A percentile compares a stretch with the other conserved stretches of the same genome.
phyloP scores from a whole-genome alignment of 805 yeast genomes.

The Candida cerambycidarum region DNA sequence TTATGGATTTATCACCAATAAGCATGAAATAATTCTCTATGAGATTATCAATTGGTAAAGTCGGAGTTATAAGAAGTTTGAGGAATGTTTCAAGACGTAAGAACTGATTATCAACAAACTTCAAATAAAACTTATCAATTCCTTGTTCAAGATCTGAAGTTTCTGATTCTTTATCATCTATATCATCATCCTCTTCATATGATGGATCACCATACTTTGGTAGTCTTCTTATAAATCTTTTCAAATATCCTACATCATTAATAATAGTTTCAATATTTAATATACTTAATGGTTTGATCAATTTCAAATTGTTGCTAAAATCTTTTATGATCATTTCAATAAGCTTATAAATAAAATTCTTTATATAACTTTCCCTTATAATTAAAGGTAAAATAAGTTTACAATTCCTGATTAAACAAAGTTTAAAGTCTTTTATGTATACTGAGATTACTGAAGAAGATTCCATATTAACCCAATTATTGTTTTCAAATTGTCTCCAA shows the following conservation, averaged over 20 bases:
- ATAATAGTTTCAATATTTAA: slow-evolving; percentile 78
- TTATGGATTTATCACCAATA: slow-evolving; percentile 61
- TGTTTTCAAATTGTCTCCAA: slow-evolving; percentile 82
- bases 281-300: slow-evolving; percentile 65
- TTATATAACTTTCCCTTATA: slow-evolving; percentile 66
- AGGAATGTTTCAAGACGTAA: slow-evolving; percentile 58
- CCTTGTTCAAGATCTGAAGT: background rate
- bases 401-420: slow-evolving; percentile 46
- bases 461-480: slow-evolving; percentile 65
- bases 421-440: slow-evolving; percentile 60
- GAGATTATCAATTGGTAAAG: slow-evolving; percentile 60
- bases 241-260: slow-evolving; percentile 67
- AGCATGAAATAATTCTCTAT: slow-evolving; percentile 65
- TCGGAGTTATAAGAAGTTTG: slow-evolving; percentile 63
- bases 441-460: slow-evolving; percentile 72
- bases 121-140: slow-evolving; percentile 28
- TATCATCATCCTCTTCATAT: slow-evolving; percentile 22
- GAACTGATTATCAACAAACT: slow-evolving; percentile 45
- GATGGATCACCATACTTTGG: slow-evolving; percentile 44
- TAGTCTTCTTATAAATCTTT: slow-evolving; percentile 48
- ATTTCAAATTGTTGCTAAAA: slow-evolving; percentile 56
- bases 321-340: slow-evolving; percentile 62
- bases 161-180: slow-evolving; percentile 16
- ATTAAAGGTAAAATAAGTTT: slow-evolving; percentile 53
- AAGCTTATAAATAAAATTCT: slow-evolving; percentile 73